Conservation (phyloP, 2,329 filamentous ascomycete genomes). For the Cladorrhinum sp. region DNA sequence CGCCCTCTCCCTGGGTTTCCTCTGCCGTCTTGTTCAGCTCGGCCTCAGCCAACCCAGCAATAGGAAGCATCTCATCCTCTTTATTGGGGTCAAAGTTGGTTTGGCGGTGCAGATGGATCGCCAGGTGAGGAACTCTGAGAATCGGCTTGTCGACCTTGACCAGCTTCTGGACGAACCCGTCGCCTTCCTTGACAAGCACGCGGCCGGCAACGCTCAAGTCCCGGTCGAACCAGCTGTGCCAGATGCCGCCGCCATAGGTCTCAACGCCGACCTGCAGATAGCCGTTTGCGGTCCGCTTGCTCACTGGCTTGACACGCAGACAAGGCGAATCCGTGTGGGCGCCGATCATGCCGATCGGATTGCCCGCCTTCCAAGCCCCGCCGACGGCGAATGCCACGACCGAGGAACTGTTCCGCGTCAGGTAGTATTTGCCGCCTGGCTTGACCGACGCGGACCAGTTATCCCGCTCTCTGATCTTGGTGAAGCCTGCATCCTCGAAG, state of each 20-base stretch:
- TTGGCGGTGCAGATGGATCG: slow-evolving; percentile 87
- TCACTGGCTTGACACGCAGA: slow-evolving; percentile 89
- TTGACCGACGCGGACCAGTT: slow-evolving; percentile 77
- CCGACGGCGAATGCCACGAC: slow-evolving; percentile 92
- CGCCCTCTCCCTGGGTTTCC: slow-evolving; percentile 39
- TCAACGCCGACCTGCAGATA: slow-evolving; percentile 95
- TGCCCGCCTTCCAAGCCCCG: slow-evolving; percentile 84
- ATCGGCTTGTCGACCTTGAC: slow-evolving; percentile 90
- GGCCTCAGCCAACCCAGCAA: slow-evolving; percentile 79
- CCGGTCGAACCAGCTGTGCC: slow-evolving; percentile 98
- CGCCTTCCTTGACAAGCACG: slow-evolving; percentile 71
- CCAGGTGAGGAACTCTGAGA: slow-evolving; percentile 86
- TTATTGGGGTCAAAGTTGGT: slow-evolving; percentile 92
- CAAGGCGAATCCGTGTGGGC: slow-evolving; percentile 95
- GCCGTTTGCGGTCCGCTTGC: slow-evolving; percentile 80
- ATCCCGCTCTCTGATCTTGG: slow-evolving; percentile 84
- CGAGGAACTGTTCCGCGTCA: slow-evolving; percentile 89
- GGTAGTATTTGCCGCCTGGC: slow-evolving; percentile 92
- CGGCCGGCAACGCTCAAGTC: slow-evolving; percentile 88
- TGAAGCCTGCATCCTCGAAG: slow-evolving; percentile 80
- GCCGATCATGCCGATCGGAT: slow-evolving; percentile 88
- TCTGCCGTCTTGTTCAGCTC: slow-evolving; percentile 75
- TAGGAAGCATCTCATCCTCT: slow-evolving; percentile 92
- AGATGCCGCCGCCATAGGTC: slow-evolving; percentile 93
- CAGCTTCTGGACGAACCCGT: slow-evolving; percentile 73